Conservation (phyloP, 2,329 filamentous ascomycete genomes). For the Xylariaceae sp. region DNA sequence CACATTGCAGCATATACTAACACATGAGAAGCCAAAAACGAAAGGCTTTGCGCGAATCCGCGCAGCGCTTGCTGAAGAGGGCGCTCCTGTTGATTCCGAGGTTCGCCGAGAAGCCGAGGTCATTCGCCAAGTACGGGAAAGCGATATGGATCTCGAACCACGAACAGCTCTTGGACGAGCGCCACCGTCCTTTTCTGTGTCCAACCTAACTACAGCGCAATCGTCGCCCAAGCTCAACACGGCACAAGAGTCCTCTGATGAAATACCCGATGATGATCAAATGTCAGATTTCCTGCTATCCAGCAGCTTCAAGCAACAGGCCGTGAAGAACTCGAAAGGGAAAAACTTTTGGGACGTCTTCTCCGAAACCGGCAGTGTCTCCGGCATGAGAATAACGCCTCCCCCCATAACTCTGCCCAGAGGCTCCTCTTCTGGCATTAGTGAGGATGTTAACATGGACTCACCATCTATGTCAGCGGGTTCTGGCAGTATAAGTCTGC, state of each 20-base stretch:
- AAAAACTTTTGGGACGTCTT: slow-evolving; percentile 73
- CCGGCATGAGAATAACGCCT: slow-evolving; percentile 42
- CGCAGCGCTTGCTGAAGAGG: slow-evolving; percentile 83
- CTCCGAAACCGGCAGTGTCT: slow-evolving; percentile 57
- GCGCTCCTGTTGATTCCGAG: slow-evolving; percentile 80
- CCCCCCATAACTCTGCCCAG: slow-evolving; percentile 60
- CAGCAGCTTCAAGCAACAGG: slow-evolving; percentile 69
- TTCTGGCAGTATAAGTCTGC: slow-evolving; percentile 31
- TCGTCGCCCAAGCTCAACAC: slow-evolving; percentile 63
- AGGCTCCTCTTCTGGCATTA: slow-evolving; percentile 54
- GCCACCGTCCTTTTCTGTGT: slow-evolving; percentile 34
- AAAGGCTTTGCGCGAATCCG: slow-evolving; percentile 92
- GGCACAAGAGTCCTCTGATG: slow-evolving; percentile 60
- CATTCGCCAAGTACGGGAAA: slow-evolving; percentile 89
- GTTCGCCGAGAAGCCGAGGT: slow-evolving; percentile 89
- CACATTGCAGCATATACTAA: slow-evolving; percentile 8
- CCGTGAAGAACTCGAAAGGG: slow-evolving; percentile 64
- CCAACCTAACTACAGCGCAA: slow-evolving; percentile 51
- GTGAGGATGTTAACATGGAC: slow-evolving; percentile 69
- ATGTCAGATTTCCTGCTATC: slow-evolving; percentile 55
- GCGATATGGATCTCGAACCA: slow-evolving; percentile 61
- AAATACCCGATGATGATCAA: slow-evolving; percentile 63
- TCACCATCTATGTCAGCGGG: slow-evolving; percentile 49
- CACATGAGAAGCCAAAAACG: slow-evolving; percentile 69
- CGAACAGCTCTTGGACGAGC: slow-evolving; percentile 32